Base-by-base conservation (phyloP, 192 early-diverging fungal genomes). In the Coemansia sp. region DNA sequence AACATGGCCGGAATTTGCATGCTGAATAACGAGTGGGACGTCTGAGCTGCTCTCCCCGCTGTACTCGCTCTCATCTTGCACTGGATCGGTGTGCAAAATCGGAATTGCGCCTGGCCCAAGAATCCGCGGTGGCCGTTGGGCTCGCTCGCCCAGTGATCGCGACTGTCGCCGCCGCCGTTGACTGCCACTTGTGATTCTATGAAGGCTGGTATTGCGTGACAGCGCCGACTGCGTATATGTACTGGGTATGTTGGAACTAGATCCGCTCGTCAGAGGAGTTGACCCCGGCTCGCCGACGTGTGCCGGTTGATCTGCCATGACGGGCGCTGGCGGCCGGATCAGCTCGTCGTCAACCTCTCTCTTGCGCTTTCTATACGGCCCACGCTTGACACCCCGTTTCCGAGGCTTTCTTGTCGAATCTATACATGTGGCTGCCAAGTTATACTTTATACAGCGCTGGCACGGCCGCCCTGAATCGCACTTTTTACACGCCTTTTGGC, bases 401-500 rank as follows among this genome's bases (percentile, higher is more conserved):
- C 93, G 86, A 48, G 90, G 88, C 79, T 93, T 93, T 41, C 93
- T 84, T 23, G 85, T 83, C 6, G 92, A 93, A 69, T 93, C 87
- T 0, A 87, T 82, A 69, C 93, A 94, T 1, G 88, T 84, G 22
- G 85, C 86, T 0, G 81, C 82, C n/a, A 94, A 67, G 43, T 86
- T 88, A 60, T 90, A 91, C 65, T 90, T 89, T 58, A 92, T 66
- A 62, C 95, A 97, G n/a, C 94, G 88, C 68, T 81, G 75, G 73
- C 95, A 95, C 2, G 94, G 95, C 58, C 94, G 73, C 14, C 82
- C 88, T 50, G 92, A 87, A 63, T 92, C 94, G 69, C 95, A 95
- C 73, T 93, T 95, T 74, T 97, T 97, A 77, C 92, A 94, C 0
- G 92, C 88, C 60, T 89, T 90, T 78, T 92, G 90, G 64, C 93